Base-by-base conservation (phyloP, 2,329 filamentous ascomycete genomes). In the Pseudogymnoascus verrucosus region DNA sequence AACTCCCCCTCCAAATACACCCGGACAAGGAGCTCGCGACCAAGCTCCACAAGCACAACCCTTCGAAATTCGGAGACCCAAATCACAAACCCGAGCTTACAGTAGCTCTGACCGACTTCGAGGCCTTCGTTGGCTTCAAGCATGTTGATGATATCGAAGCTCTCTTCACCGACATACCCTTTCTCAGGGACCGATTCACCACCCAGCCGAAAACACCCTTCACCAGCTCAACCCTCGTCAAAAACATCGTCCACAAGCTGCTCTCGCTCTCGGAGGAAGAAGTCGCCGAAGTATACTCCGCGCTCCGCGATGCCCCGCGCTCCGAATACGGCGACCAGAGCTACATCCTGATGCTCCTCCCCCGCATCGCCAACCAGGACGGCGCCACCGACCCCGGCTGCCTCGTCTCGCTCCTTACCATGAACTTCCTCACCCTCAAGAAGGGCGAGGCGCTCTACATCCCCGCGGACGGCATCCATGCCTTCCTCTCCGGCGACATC, bases 401-500 rank as follows among this genome's bases (percentile, higher is more conserved):
- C 16, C 76, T 93, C 1, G 86, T 92, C 1, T 88, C 88, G 0
- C 78, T 90, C 4, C 75, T 90, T 37, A 85, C 85, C 54, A 91
- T 91, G 88, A 93, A 93, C 74, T 92, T 84, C 70, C 71, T 92
- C 61, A 78, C 82, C 1, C 80, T 92, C 7, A 75, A 83, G 19
- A 80, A 87, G 0, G 88, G 89, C 14, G 93, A 98, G 77, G 93
- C 93, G 7, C 89, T 98, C 78, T 98, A 96, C 78, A 82, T 98
- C 26, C 90, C 91, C 69, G 93, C 95, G 6, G 93, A 98, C 72
- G 93, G 97, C 71, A 97, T 98, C 71, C 93, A 98, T 75, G 93
- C 93, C 62, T 98, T 98, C 76, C 79, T 95, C 40, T 90, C 87
- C 1, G 90, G 90, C 63, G 93, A 98, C 73, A 96, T 98, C 69